These are phyloP conservation scores for Fragaria ananassa DNA, from an alignment of 306 rosid species.

Conservation along the genomic window DNA sequence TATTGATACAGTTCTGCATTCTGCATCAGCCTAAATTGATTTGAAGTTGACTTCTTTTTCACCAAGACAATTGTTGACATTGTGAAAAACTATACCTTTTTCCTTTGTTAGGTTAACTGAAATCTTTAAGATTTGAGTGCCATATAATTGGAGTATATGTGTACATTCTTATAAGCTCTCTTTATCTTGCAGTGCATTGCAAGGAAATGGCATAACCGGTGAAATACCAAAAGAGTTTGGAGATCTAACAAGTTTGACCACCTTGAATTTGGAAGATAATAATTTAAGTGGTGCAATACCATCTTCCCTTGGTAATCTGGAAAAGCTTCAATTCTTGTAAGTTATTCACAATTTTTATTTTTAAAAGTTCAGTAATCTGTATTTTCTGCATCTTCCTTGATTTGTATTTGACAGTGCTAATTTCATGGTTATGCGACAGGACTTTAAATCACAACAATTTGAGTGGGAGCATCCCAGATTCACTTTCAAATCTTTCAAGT, in stretches of 20 bases:
- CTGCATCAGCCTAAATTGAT: neutral
- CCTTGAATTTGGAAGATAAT: constrained; percentile 78
- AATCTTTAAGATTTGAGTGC: neutral
- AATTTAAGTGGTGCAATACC: constrained; percentile 81
- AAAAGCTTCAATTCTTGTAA: constrained; percentile 80
- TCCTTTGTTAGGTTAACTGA: neutral
- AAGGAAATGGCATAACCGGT: constrained; percentile 80
- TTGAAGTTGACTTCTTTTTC: constrained; percentile 13
- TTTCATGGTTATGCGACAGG: constrained; percentile 49
- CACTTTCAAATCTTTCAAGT: constrained; percentile 57
- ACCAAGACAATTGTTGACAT: neutral
- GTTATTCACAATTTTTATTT: constrained; percentile 29
- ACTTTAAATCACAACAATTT: constrained; percentile 75
- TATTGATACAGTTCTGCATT: neutral
- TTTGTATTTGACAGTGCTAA: constrained; percentile 25
- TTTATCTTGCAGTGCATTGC: constrained; percentile 62
- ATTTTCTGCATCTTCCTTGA: constrained; percentile 14
- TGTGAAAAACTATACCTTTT: neutral
- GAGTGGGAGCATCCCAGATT: constrained; percentile 73
- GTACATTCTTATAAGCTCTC: constrained; percentile 13
- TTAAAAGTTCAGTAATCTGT: constrained; percentile 10
- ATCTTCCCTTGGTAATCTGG: constrained; percentile 71
- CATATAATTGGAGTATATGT: neutral
- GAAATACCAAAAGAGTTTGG: constrained; percentile 76
- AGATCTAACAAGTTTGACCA: constrained; percentile 57